Base-by-base conservation (phyloP, 2,329 filamentous ascomycete species). In the Penicillium sp. region DNA sequence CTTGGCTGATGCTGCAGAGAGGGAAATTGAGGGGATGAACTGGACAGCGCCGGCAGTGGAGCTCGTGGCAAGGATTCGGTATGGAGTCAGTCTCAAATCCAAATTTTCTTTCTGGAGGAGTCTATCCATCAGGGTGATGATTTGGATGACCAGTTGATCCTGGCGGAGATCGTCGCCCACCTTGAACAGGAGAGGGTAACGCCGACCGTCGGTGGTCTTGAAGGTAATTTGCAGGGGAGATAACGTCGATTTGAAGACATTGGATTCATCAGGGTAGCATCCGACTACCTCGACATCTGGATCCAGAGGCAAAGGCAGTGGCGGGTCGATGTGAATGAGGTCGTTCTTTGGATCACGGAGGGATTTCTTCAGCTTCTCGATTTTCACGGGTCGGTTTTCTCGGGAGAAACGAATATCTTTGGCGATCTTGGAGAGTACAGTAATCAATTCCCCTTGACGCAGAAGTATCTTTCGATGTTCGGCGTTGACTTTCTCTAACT, bases 91-190 rank as follows among this genome's bases (percentile, higher is more conserved):
- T 64, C 94, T 96, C 36, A 98, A 78, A 63, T 98, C 93, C 8
- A 98, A 76, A 51, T 98, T 97, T 65, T 98, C 93, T 63, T 97
- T 96, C 49, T 88, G 87, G 4, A 98, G 78, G 1, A 98, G 80
- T 48, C 91, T 87, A 61, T 98, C 93, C 93, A 98, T 98, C 13
- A 98, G 78, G 0, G 89, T 95, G 66, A 98, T 96, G 62, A 97
- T 97, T 62, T 88, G 93, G 44, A 98, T 94, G 28, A 98, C 91
- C 2, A 98, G 80, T 65, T 98, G 93, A 63, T 98, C 93, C 69
- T 98, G 93, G 11, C 93, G 86, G 42, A 98, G 76, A 65, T 98
- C 93, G 64, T 98, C 93, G 28, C 93, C 93, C 1, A 89, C 89
- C 69, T 98, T 98, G 80, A 98, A 98, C 43, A 97, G 86, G 54